A percentile compares a stretch with the other conserved stretches of the same genome.
phyloP scores from a whole-genome alignment of 2,329 filamentous ascomycete genomes.

The Penicillium sp. region DNA sequence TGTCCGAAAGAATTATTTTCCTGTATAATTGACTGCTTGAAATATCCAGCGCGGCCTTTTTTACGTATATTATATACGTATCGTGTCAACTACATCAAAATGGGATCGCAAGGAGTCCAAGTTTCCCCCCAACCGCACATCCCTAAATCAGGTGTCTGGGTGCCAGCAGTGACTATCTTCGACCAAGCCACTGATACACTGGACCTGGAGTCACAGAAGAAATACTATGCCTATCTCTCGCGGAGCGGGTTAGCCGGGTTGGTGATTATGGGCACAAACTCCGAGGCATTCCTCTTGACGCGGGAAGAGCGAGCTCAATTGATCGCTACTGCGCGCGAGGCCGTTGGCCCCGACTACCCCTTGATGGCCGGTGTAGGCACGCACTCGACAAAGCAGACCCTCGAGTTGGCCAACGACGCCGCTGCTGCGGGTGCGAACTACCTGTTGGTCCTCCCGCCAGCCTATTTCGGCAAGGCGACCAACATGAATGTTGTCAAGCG shows the following conservation, averaged over 20 bases:
- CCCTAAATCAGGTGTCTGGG: conserved; percentile 46
- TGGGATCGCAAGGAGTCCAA: not conserved
- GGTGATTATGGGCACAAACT: conserved; percentile 56
- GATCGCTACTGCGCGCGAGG: conserved; percentile 55
- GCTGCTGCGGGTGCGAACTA: conserved; percentile 61
- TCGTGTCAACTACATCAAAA: not conserved
- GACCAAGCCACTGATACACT: conserved; percentile 50
- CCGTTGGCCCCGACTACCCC: conserved; percentile 55
- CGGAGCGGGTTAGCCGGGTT: conserved; percentile 52
- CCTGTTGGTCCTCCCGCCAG: conserved; percentile 60
- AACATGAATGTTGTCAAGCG: conserved; percentile 56
- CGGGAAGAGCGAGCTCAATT: conserved; percentile 59
- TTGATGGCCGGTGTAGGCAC: conserved; percentile 64
- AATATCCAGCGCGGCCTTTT: not conserved
- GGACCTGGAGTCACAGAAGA: conserved; percentile 48
- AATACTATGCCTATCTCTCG: conserved; percentile 55
- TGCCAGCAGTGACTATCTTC: conserved; percentile 57
- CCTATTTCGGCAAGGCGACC: conserved; percentile 65
- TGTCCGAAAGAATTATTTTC: not conserved
- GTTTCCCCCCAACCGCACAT: conserved; percentile 18
- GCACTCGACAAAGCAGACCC: conserved; percentile 63
- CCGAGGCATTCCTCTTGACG: conserved; percentile 57
- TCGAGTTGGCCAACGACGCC: conserved; percentile 60
- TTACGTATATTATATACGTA: not conserved
- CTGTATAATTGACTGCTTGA: not conserved